Evolutionary conservation across 1,284 basidiomycete species (phyloP).

Genomic region (Meripilus lineatus): DNA sequence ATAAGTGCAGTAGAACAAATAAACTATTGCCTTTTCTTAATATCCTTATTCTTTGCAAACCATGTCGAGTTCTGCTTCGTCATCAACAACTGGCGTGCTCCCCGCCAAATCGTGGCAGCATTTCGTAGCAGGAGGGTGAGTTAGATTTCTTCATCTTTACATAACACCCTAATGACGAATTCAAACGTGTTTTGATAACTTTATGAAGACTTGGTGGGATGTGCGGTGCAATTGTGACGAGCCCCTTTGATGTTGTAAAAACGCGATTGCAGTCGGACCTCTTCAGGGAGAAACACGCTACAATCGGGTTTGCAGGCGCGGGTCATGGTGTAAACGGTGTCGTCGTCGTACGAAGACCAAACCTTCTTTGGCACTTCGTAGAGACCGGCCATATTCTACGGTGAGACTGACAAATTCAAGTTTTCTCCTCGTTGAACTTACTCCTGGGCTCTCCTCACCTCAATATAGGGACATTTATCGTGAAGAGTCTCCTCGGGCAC

Average conservation of each 20-base stretch:
- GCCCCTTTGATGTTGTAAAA: slow-evolving; percentile 98
- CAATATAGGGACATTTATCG: slow-evolving; percentile 74
- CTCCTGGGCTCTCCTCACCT: background rate
- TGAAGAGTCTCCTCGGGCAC: slow-evolving; percentile 85
- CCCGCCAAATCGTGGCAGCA: slow-evolving; percentile 85
- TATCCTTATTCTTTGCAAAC: too few relatives aligned
- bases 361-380: slow-evolving; percentile 88
- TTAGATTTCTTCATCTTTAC: slow-evolving; percentile 9
- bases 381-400: slow-evolving; percentile 90
- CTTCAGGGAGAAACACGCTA: slow-evolving; percentile 60
- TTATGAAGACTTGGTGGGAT: slow-evolving; percentile 83
- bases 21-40: too few relatives aligned
- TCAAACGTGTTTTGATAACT: background rate
- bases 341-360: slow-evolving; percentile 38
- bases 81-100: slow-evolving; percentile 34
- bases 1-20: too few relatives aligned
- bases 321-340: too few relatives aligned
- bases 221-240: slow-evolving; percentile 96
- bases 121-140: slow-evolving; percentile 83
- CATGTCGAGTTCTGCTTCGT: too few relatives aligned
- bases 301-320: slow-evolving; percentile 37
- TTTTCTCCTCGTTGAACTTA: background rate
- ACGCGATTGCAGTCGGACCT: slow-evolving; percentile 93
- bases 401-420: slow-evolving; percentile 37
- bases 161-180: slow-evolving; percentile 7